Evolutionary conservation across 2,329 filamentous ascomycete species (phyloP).

Genomic region (Alternaria panax): DNA sequence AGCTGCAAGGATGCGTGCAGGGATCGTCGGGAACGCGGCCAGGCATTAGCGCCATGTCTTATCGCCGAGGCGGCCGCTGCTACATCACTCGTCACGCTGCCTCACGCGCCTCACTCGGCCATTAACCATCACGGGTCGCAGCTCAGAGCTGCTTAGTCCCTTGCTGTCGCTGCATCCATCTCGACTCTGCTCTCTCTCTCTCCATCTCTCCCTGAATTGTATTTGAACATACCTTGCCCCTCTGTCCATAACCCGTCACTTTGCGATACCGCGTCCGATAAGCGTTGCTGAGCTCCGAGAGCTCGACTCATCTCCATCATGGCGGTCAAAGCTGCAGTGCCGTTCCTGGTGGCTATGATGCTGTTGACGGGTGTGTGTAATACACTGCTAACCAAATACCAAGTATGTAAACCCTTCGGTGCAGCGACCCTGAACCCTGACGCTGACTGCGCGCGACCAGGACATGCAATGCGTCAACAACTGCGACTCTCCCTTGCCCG

Average conservation of each 20-base stretch:
- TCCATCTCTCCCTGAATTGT: conserved; percentile 6
- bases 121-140: conserved; percentile 36
- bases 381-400: conserved; percentile 94
- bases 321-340: conserved; percentile 75
- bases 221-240: conserved; percentile 13
- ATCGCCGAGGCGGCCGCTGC: conserved; percentile 30
- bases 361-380: conserved; percentile 95
- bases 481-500: conserved; percentile 75
- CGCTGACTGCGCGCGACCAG: conserved; percentile 54
- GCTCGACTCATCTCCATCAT: conserved; percentile 57
- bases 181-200: conserved; percentile 4
- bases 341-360: conserved; percentile 94
- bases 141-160: conserved; percentile 32
- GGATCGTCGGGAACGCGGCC: conserved; percentile 1
- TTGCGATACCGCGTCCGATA: conserved; percentile 15
- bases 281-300: conserved; percentile 20
- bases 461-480: conserved; percentile 97
- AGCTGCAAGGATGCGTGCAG: neutral
- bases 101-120: conserved; percentile 36
- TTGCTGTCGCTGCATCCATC: conserved; percentile 11
- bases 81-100: conserved; percentile 33
- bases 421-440: neutral
- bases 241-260: conserved; percentile 12
- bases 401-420: conserved; percentile 62
- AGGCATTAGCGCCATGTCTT: conserved; percentile 25